Conservation (phyloP, 2,329 filamentous ascomycete species). For the Periconia macrospinosa region DNA sequence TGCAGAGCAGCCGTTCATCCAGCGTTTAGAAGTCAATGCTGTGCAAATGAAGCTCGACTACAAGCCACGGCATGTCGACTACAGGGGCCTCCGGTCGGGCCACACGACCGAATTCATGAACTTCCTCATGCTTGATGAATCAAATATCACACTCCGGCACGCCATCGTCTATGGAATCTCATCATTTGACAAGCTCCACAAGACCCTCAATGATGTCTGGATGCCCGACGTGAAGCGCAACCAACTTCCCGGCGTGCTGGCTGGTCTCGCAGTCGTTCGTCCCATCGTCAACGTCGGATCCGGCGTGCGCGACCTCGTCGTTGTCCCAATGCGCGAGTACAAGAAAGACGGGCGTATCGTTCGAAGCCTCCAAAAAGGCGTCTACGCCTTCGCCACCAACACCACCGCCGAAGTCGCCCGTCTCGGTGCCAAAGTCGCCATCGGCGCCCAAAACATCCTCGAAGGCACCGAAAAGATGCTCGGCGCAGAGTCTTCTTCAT, state of each 20-base stretch:
- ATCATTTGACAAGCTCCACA: slow-evolving; percentile 86
- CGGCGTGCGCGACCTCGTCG: slow-evolving; percentile 82
- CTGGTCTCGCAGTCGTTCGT: slow-evolving; percentile 85
- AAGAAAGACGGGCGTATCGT: slow-evolving; percentile 91
- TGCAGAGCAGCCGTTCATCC: slow-evolving; percentile 81
- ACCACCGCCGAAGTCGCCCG: slow-evolving; percentile 95
- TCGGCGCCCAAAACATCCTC: slow-evolving; percentile 91
- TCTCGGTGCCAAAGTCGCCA: slow-evolving; percentile 88
- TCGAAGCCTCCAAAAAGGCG: slow-evolving; percentile 88
- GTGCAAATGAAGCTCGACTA: slow-evolving; percentile 89
- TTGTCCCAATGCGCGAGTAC: slow-evolving; percentile 90
- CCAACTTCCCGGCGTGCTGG: slow-evolving; percentile 85
- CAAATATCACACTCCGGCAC: slow-evolving; percentile 82
- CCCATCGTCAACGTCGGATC: slow-evolving; percentile 89
- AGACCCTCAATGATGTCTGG: slow-evolving; percentile 94
- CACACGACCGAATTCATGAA: slow-evolving; percentile 99
- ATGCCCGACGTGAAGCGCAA: slow-evolving; percentile 88
- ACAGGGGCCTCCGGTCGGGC: slow-evolving; percentile 86
- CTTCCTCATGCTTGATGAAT: slow-evolving; percentile 87
- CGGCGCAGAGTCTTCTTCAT: slow-evolving; percentile 35
- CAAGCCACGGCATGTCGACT: slow-evolving; percentile 98
- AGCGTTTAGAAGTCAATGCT: slow-evolving; percentile 83
- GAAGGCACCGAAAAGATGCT: slow-evolving; percentile 86
- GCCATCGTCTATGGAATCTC: slow-evolving; percentile 90
- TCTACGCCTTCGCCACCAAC: slow-evolving; percentile 84